Evolutionary conservation across 176 grass and related monocot species (phyloP).

Genomic region (Triticum urartu): DNA sequence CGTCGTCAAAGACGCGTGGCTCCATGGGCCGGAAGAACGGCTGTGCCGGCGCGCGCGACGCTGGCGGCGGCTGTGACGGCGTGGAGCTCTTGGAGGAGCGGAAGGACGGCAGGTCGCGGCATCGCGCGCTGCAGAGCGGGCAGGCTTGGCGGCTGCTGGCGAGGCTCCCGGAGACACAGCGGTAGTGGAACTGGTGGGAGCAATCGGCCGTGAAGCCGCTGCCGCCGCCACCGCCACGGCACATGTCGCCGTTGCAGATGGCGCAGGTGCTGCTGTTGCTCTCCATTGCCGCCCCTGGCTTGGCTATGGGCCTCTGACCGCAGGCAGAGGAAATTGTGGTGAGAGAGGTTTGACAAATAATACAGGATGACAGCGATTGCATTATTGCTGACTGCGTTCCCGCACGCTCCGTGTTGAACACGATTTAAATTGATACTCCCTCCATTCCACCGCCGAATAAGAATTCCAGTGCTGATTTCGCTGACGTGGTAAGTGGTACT

Average conservation of each 20-base stretch:
- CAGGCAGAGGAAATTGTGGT: neutral
- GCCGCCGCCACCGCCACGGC: conserved; percentile 5
- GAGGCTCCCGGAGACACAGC: conserved; percentile 52
- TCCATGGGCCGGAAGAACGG: conserved; percentile 46
- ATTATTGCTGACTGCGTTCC: neutral
- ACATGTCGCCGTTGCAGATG: conserved; percentile 59
- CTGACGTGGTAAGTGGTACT: neutral
- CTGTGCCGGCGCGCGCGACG: neutral
- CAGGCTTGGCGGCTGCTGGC: conserved; percentile 46
- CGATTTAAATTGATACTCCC: neutral
- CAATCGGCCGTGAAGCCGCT: conserved; percentile 64
- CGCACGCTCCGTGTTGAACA: neutral
- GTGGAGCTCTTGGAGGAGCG: conserved; percentile 23
- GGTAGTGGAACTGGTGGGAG: conserved; percentile 65
- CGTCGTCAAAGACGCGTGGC: conserved; percentile 50
- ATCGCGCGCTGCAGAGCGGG: conserved; percentile 53
- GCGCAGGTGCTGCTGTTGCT: conserved; percentile 43
- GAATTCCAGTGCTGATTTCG: neutral
- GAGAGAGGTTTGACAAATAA: neutral
- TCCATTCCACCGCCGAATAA: neutral
- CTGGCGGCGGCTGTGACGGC: neutral
- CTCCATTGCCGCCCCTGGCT: conserved; percentile 24
- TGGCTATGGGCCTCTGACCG: neutral
- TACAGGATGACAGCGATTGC: neutral
- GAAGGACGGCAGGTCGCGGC: conserved; percentile 59